Evolutionary conservation across 257 asterid genomes (phyloP).

Genomic region (Schizonepeta tenuifolia): DNA sequence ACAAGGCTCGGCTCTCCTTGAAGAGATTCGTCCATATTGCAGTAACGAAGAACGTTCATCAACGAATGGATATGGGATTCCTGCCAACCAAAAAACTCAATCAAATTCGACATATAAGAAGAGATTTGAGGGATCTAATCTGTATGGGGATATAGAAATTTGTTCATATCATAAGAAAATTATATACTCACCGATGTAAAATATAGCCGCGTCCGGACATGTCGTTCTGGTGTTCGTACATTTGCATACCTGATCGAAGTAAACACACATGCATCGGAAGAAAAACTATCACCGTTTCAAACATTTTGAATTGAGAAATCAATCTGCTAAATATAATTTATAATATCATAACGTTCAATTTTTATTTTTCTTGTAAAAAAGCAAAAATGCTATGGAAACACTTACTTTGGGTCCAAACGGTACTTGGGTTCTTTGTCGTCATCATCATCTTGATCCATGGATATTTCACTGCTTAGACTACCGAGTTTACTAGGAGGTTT

Average conservation of each 20-base stretch:
- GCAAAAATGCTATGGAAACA: slow-evolving; percentile 1
- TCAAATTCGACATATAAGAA: not conserved
- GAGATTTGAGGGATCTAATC: not conserved
- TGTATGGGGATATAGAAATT: not conserved
- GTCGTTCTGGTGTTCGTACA: slow-evolving; percentile 87
- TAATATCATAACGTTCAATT: not conserved
- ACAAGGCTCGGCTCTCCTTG: slow-evolving; percentile 88
- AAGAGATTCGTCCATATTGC: slow-evolving; percentile 92
- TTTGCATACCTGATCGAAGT: slow-evolving; percentile 72
- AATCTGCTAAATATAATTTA: slow-evolving; percentile 16
- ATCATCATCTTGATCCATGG: slow-evolving; percentile 77
- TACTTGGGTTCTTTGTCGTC: slow-evolving; percentile 92
- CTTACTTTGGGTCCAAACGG: slow-evolving; percentile 92
- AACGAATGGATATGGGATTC: slow-evolving; percentile 97
- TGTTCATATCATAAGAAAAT: not conserved
- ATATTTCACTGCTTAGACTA: slow-evolving; percentile 61
- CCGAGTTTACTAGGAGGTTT: slow-evolving; percentile 58
- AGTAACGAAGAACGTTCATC: slow-evolving; percentile 98
- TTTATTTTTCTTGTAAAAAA: not conserved
- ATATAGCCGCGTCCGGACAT: slow-evolving; percentile 89
- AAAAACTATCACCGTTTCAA: slow-evolving; percentile 19
- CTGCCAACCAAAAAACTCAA: slow-evolving; percentile 44
- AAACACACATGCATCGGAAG: slow-evolving; percentile 32
- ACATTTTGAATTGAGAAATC: not conserved
- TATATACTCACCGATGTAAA: slow-evolving; percentile 80